These are phyloP conservation scores for Carex kokanica DNA, from an alignment of 176 grass and related monocot genomes.

Conservation along the genomic window DNA sequence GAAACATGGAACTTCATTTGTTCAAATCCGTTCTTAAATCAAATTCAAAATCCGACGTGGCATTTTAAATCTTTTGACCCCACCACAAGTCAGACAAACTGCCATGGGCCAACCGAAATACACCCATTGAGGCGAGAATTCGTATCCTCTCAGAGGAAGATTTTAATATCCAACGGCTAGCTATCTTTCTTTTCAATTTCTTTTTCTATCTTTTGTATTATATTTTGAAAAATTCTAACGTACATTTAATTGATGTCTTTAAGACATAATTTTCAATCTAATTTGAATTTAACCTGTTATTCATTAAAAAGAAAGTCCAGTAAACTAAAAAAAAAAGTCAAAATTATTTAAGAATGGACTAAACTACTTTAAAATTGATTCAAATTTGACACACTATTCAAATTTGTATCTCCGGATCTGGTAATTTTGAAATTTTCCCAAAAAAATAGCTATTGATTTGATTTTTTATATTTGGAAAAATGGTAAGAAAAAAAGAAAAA, in stretches of 20 bases:
- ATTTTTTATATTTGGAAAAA: too few species aligned
- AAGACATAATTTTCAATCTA: not conserved
- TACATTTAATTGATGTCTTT: not conserved
- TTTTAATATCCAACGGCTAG: conserved; percentile 9
- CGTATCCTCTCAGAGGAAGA: too few species aligned
- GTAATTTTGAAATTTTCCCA: too few species aligned
- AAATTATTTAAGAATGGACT: too few species aligned
- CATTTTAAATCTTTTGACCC: not conserved
- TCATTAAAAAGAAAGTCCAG: too few species aligned
- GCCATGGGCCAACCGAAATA: not conserved
- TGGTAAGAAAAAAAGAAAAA: too few species aligned
- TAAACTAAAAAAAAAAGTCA: too few species aligned
- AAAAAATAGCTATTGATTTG: too few species aligned
- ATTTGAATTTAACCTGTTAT: too few species aligned
- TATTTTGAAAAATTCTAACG: not conserved
- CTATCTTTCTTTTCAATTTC: not conserved
- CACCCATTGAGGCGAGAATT: not conserved
- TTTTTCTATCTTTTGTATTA: not conserved
- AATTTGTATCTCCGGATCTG: too few species aligned
- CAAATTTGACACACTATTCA: too few species aligned
- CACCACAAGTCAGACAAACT: not conserved
- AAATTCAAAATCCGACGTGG: not conserved
- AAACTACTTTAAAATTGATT: too few species aligned
- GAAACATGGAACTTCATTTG: not conserved
- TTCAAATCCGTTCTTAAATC: not conserved